Conservation (phyloP, 495 filamentous ascomycete species). For the Parathielavia appendiculata region DNA sequence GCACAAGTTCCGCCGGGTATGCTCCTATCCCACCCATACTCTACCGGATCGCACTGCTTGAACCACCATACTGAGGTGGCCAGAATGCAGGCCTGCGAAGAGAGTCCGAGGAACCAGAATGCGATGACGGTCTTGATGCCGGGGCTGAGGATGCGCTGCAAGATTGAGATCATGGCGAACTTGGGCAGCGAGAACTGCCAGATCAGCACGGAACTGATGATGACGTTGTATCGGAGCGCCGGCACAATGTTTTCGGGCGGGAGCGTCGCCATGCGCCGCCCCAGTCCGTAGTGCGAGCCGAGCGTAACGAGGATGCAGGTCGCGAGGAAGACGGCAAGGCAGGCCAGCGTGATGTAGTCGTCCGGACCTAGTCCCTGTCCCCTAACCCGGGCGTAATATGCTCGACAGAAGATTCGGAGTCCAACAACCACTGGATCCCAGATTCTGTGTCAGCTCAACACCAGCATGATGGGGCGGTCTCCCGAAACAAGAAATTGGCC, state of each 20-base stretch:
- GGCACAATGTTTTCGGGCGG: not conserved
- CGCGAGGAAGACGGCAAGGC: conserved; percentile 11
- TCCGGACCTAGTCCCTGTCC: conserved; percentile 6
- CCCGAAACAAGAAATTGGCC: too few relatives aligned
- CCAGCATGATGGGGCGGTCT: not conserved
- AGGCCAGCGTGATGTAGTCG: conserved; percentile 16
- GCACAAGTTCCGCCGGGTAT: not conserved
- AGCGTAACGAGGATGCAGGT: conserved; percentile 13
- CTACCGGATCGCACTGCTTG: conserved; percentile 12
- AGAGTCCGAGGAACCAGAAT: conserved; percentile 8
- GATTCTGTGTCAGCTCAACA: not conserved
- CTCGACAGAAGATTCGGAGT: conserved; percentile 10
- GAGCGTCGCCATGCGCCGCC: not conserved
- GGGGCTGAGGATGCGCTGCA: conserved; percentile 11
- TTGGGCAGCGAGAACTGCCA: conserved; percentile 15
- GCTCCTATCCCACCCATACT: not conserved
- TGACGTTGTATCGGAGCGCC: conserved; percentile 5
- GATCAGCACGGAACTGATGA: conserved; percentile 13
- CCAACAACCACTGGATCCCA: conserved; percentile 4
- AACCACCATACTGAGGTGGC: conserved; percentile 13
- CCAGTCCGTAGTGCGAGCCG: conserved; percentile 12
- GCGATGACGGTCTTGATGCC: conserved; percentile 4
- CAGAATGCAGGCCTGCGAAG: conserved; percentile 13
- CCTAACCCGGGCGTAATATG: not conserved
- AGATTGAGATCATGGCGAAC: conserved; percentile 11